phyloP scores from a whole-genome alignment of 2,329 filamentous ascomycete genomes.

The Fusarium buharicum region DNA sequence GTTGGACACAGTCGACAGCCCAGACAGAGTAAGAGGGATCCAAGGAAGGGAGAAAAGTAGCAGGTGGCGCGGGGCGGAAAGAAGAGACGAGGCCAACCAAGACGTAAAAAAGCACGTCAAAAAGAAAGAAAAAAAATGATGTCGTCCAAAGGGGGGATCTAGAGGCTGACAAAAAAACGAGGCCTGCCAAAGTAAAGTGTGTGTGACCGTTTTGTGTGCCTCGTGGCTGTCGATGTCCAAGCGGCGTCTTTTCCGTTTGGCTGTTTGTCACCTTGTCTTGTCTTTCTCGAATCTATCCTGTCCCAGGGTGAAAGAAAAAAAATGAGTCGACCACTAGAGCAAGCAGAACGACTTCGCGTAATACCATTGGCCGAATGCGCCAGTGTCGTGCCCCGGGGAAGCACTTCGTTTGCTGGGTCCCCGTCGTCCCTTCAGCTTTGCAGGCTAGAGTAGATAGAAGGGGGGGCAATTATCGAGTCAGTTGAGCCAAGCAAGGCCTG shows the following conservation, averaged over 20 bases:
- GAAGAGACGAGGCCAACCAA: slow-evolving; percentile 26
- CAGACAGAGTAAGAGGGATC: slow-evolving; percentile 5
- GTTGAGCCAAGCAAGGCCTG: slow-evolving; percentile 36
- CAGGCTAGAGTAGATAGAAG: slow-evolving; percentile 31
- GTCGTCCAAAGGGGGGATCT: slow-evolving; percentile 9
- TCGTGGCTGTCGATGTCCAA: slow-evolving; percentile 26
- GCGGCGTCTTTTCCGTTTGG: slow-evolving; percentile 38
- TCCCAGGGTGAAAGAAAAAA: slow-evolving; percentile 7
- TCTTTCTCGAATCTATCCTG: slow-evolving; percentile 18
- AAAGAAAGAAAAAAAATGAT: slow-evolving; percentile 14
- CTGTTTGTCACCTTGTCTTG: slow-evolving; percentile 9
- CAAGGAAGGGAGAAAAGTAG: slow-evolving; percentile 24
- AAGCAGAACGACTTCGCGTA: background rate
- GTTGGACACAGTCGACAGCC: too few relatives aligned
- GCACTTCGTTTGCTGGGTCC: slow-evolving; percentile 27
- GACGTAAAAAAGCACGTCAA: slow-evolving; percentile 32
- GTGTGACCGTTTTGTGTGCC: slow-evolving; percentile 5
- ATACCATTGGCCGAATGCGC: slow-evolving; percentile 25
- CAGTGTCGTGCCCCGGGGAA: slow-evolving; percentile 18
- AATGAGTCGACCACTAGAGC: slow-evolving; percentile 16
- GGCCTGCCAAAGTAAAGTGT: slow-evolving; percentile 19
- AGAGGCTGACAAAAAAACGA: slow-evolving; percentile 31
- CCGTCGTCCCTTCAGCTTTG: slow-evolving; percentile 31
- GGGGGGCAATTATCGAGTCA: slow-evolving; percentile 39
- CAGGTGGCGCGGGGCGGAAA: slow-evolving; percentile 31